Evolutionary conservation across 2,329 filamentous ascomycete genomes (phyloP).

Genomic region (Plenodomus lindquistii): DNA sequence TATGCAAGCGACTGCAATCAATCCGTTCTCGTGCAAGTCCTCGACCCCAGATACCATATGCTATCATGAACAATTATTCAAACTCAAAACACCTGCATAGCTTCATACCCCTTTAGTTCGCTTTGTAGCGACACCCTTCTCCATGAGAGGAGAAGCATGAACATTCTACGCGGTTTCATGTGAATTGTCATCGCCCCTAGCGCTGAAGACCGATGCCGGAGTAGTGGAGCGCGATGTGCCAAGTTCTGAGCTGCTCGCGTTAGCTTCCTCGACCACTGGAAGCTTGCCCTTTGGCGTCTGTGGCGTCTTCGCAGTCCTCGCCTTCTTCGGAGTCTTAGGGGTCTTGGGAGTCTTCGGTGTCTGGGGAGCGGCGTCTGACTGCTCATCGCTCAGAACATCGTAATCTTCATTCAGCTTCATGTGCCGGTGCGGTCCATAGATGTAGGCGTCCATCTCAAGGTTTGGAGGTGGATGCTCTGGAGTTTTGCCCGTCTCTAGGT

Average conservation of each 20-base stretch:
- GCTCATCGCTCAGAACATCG: neutral
- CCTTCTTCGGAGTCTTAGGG: neutral
- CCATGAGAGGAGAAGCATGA: too few species aligned
- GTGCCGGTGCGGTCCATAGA: neutral
- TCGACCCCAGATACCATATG: neutral
- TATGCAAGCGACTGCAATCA: neutral
- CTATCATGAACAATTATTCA: neutral
- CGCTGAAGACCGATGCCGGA: neutral
- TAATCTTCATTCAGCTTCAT: neutral
- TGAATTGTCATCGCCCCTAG: neutral
- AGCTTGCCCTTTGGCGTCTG: neutral
- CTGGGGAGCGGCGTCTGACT: neutral
- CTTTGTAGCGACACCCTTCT: neutral
- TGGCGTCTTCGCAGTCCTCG: neutral
- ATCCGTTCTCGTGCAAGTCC: too few species aligned
- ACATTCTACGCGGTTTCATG: neutral
- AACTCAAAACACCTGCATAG: neutral
- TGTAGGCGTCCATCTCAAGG: neutral
- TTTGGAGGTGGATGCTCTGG: neutral
- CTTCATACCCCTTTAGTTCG: neutral
- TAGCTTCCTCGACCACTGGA: neutral
- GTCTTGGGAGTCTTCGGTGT: neutral
- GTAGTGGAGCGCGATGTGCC: neutral
- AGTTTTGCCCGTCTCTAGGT: conserved; percentile 5
- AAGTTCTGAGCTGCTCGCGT: neutral